These are phyloP conservation scores for Arabidopsis lyrata DNA, from an alignment of 441 rosid genomes.

Conservation along the genomic window DNA sequence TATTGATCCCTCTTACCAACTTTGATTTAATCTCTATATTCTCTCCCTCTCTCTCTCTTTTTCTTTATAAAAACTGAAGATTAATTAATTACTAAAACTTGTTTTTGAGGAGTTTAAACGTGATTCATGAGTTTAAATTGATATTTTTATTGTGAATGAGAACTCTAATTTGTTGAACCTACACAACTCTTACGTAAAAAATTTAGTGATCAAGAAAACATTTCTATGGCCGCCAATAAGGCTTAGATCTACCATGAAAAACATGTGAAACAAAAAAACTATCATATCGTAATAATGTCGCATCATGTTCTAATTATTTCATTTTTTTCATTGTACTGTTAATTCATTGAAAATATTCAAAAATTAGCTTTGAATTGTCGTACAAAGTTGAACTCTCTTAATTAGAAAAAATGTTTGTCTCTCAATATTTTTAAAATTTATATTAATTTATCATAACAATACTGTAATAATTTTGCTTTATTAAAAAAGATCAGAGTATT, in stretches of 20 bases:
- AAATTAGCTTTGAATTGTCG: background rate
- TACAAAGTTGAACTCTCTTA: background rate
- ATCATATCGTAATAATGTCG: slow-evolving; percentile 22
- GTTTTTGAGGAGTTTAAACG: background rate
- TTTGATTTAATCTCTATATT: slow-evolving; percentile 7
- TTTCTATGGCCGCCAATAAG: background rate
- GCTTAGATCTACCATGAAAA: slow-evolving; percentile 12
- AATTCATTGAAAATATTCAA: background rate
- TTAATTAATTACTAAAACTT: background rate
- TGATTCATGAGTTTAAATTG: slow-evolving; percentile 4
- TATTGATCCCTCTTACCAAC: slow-evolving; percentile 32
- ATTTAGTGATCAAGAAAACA: background rate
- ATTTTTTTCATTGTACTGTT: background rate
- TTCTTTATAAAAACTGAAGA: background rate
- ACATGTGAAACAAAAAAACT: slow-evolving; percentile 6
- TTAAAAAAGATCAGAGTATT: background rate
- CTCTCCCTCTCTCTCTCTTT: background rate
- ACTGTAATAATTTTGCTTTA: slow-evolving; percentile 14
- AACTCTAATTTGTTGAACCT: slow-evolving; percentile 13
- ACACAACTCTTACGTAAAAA: background rate
- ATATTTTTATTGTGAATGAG: background rate
- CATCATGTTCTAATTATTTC: background rate
- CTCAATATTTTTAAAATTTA: background rate
- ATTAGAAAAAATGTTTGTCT: background rate
- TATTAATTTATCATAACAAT: background rate